Evolutionary conservation across 805 yeast species (phyloP).

Genomic region (Metschnikowia peoriensis): DNA sequence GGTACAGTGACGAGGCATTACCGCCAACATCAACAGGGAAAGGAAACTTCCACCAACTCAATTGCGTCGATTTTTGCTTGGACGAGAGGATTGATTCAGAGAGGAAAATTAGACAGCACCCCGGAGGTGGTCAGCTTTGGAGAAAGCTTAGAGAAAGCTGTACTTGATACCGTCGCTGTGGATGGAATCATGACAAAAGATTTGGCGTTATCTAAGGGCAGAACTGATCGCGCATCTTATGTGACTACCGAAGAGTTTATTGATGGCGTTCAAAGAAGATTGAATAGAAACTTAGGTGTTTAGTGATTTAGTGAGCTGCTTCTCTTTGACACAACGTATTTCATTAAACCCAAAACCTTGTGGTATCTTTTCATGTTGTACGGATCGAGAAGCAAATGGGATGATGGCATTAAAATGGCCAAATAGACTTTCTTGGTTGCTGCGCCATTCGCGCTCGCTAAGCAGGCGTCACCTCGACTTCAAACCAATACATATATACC

Average conservation of each 20-base stretch:
- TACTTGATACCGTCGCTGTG: slow-evolving; percentile 67
- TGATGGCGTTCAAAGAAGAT: slow-evolving; percentile 68
- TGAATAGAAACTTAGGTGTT: slow-evolving; percentile 28
- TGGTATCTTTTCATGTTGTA: background rate
- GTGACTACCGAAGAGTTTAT: slow-evolving; percentile 76
- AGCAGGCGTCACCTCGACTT: no score
- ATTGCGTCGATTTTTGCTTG: slow-evolving; percentile 85
- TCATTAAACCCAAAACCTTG: background rate
- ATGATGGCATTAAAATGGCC: no score
- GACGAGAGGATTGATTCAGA: slow-evolving; percentile 80
- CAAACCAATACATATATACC: no score
- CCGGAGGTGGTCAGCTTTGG: slow-evolving; percentile 71
- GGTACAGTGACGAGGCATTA: slow-evolving; percentile 87
- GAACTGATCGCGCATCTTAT: slow-evolving; percentile 56
- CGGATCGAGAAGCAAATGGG: no score
- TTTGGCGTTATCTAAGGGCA: slow-evolving; percentile 70
- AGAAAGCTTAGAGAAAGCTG: slow-evolving; percentile 60
- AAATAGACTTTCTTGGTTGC: no score
- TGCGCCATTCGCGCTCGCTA: no score
- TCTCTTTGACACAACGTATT: background rate
- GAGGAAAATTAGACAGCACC: slow-evolving; percentile 74
- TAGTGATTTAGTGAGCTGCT: background rate
- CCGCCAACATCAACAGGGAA: slow-evolving; percentile 78
- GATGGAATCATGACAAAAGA: slow-evolving; percentile 84
- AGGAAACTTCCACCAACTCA: slow-evolving; percentile 81